These are phyloP conservation scores for Opeltia flavorubescens DNA, from an alignment of 495 filamentous ascomycete genomes.

Conservation along the genomic window DNA sequence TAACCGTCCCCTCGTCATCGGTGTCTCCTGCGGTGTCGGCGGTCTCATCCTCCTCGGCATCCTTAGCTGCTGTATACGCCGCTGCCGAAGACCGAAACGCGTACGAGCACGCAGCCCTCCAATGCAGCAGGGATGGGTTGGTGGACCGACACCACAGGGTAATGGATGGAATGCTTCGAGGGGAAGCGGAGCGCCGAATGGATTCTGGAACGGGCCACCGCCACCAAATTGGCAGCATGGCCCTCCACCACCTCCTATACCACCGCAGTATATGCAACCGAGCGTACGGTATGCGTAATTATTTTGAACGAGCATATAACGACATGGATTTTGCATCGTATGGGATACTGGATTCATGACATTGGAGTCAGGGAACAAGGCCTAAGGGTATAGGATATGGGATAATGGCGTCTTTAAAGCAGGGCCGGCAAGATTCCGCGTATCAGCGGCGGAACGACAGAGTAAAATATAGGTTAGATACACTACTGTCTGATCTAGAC, in stretches of 20 bases:
- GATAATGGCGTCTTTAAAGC: too few relatives aligned
- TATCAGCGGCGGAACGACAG: too few relatives aligned
- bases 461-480: too few relatives aligned
- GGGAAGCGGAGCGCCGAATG: slow-evolving; percentile 2
- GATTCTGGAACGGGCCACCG: background rate
- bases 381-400: too few relatives aligned
- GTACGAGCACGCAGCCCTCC: slow-evolving; percentile 9
- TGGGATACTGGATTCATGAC: background rate
- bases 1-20: slow-evolving; percentile 64
- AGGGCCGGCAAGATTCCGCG: too few relatives aligned
- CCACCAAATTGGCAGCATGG: slow-evolving; percentile 3
- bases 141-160: slow-evolving; percentile 4
- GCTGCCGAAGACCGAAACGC: slow-evolving; percentile 33
- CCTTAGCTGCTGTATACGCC: slow-evolving; percentile 41
- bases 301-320: background rate
- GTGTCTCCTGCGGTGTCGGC: slow-evolving; percentile 53
- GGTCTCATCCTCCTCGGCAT: slow-evolving; percentile 50
- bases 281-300: slow-evolving; percentile 23
- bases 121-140: slow-evolving; percentile 15
- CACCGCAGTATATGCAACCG: slow-evolving; percentile 13
- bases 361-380: too few relatives aligned
- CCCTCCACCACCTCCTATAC: slow-evolving; percentile 11
- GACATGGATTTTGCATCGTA: background rate
- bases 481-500: too few relatives aligned
- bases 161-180: slow-evolving; percentile 5